Percentiles rank a stretch among this genome's conserved stretches.
phyloP scores from a whole-genome alignment of 2,329 filamentous ascomycete species.

The Beauveria australis region DNA sequence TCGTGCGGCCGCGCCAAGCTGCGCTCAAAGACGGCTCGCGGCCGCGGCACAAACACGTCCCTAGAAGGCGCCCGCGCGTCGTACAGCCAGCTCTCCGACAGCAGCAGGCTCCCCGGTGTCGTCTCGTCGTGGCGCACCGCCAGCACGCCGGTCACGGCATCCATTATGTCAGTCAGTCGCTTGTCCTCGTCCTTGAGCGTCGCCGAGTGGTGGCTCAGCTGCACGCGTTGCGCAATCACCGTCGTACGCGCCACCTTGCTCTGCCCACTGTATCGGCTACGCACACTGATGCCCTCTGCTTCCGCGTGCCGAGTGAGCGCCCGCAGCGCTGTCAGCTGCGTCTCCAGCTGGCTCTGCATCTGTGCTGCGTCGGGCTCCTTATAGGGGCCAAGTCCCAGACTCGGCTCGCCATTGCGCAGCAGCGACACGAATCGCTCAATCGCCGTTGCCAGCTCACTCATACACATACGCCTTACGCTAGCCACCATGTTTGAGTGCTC shows the following conservation, averaged over 20 bases:
- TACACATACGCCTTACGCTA: constrained; percentile 49
- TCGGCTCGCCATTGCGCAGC: constrained; percentile 28
- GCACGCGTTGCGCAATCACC: constrained; percentile 72
- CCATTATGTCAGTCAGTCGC: constrained; percentile 59
- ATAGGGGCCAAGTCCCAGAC: constrained; percentile 25
- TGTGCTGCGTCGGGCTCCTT: constrained; percentile 22
- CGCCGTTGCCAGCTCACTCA: constrained; percentile 19
- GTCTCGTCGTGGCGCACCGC: constrained; percentile 18
- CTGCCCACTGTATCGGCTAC: constrained; percentile 68
- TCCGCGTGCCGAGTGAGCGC: constrained; percentile 37
- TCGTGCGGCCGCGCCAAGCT: constrained; percentile 66
- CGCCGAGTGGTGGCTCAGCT: constrained; percentile 67
- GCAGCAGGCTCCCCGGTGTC: constrained; percentile 37
- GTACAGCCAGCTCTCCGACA: constrained; percentile 70
- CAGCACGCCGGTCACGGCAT: constrained; percentile 30
- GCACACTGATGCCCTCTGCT: constrained; percentile 43
- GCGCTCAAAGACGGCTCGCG: constrained; percentile 62
- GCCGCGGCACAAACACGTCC: constrained; percentile 67
- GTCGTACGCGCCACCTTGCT: constrained; percentile 66
- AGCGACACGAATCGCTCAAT: constrained; percentile 20
- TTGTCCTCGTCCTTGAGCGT: constrained; percentile 63
- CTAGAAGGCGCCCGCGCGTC: constrained; percentile 61
- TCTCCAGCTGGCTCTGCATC: constrained; percentile 27
- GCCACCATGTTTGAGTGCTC: constrained; percentile 47
- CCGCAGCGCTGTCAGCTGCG: constrained; percentile 38